Percentiles rank a stretch among this genome's conserved stretches.
phyloP scores from a whole-genome alignment of 1,284 basidiomycete genomes.

The Mycosarcoma maydis region DNA sequence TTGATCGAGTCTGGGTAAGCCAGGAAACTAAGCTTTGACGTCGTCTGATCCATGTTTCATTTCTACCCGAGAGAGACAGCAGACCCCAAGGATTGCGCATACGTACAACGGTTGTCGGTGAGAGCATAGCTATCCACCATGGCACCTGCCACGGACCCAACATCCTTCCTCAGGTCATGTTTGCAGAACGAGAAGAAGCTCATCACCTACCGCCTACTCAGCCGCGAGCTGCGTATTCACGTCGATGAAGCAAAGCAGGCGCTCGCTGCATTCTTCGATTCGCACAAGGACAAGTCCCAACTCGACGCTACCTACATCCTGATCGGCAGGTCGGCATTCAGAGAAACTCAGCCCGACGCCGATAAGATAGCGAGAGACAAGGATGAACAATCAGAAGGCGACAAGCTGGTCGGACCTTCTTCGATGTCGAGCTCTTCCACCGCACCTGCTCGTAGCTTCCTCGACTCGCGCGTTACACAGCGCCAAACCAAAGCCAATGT shows the following conservation, averaged over 20 bases:
- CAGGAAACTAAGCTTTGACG: no score
- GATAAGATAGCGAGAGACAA: neutral
- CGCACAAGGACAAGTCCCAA: constrained; percentile 20
- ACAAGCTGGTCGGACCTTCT: constrained; percentile 12
- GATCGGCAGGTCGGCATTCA: constrained; percentile 17
- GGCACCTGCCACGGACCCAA: constrained; percentile 20
- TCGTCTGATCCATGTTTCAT: no score
- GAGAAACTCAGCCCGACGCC: neutral
- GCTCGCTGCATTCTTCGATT: constrained; percentile 33
- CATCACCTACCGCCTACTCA: constrained; percentile 56
- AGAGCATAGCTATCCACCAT: constrained; percentile 3
- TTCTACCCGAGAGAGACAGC: neutral
- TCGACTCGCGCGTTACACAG: constrained; percentile 13
- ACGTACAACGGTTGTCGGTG: neutral
- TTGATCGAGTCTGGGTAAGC: no score
- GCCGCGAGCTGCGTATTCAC: constrained; percentile 50
- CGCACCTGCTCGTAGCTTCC: constrained; percentile 16
- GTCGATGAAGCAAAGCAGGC: constrained; percentile 50
- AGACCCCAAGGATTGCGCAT: no score
- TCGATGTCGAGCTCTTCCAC: constrained; percentile 22
- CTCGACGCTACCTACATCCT: constrained; percentile 41
- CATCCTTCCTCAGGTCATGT: constrained; percentile 45
- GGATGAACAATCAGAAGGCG: constrained; percentile 1
- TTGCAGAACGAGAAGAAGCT: constrained; percentile 52
- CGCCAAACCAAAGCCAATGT: constrained; percentile 13